These are phyloP conservation scores for Cyamopsis tetragonoloba DNA, from an alignment of 306 rosid species.

Conservation along the genomic window DNA sequence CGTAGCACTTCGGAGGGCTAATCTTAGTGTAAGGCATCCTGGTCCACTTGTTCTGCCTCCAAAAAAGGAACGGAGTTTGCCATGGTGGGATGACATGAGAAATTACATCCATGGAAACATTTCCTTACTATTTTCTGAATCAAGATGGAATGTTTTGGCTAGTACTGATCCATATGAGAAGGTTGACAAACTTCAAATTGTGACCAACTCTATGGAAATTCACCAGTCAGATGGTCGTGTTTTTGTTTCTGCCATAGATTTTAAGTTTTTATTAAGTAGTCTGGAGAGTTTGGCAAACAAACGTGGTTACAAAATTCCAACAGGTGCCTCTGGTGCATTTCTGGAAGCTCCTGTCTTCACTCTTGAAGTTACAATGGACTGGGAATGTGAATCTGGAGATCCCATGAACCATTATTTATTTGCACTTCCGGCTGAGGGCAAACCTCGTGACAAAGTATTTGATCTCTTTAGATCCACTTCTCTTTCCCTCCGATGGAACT, in stretches of 20 bases:
- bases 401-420: constrained; percentile 89
- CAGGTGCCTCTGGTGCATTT: constrained; percentile 64
- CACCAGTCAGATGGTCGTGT: constrained; percentile 89
- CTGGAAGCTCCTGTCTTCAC: constrained; percentile 76
- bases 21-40: constrained; percentile 64
- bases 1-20: constrained; percentile 96
- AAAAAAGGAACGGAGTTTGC: constrained; percentile 90
- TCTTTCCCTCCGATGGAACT: constrained; percentile 85
- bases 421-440: constrained; percentile 83
- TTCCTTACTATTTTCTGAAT: constrained; percentile 63
- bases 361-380: constrained; percentile 86
- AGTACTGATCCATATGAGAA: constrained; percentile 94
- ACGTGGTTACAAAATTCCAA: constrained; percentile 77
- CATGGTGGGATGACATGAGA: constrained; percentile 99
- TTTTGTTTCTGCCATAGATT: constrained; percentile 67
- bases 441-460: constrained; percentile 69
- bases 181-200: constrained; percentile 82
- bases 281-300: constrained; percentile 87
- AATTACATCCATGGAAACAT: constrained; percentile 88
- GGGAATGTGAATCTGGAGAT: constrained; percentile 94
- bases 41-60: constrained; percentile 56
- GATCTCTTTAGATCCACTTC: constrained; percentile 97
- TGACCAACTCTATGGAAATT: constrained; percentile 64
- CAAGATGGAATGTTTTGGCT: constrained; percentile 74
- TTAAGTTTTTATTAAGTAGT: constrained; percentile 75